Base-by-base conservation (phyloP, 805 yeast genomes). In the Schwanniomyces sp. region DNA sequence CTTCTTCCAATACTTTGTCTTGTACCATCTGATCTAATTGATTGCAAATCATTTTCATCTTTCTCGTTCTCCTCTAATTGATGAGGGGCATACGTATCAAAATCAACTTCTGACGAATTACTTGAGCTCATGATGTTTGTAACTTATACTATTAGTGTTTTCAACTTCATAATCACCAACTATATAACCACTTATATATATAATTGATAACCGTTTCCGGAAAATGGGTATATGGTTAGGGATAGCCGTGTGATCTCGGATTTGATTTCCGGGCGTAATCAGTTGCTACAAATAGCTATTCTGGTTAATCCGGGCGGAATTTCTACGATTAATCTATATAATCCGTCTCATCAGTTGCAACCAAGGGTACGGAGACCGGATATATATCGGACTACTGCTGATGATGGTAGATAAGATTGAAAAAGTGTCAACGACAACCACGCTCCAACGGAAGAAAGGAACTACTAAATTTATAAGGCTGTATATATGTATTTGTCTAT, bases 41-140 rank as follows among this genome's bases (percentile, higher is more conserved):
- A 73, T 48, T 67, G 73, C 11, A 79, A 80, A 58, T 77, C 81
- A 32, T 32, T 32, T 32, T 5, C n/a, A 3, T 37, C 40, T 21
- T 37, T 7, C 3, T 37, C 27, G 18, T 29, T 29, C 3, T 18
- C 27, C 10, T 12, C 17, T 9, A 21, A 12, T 37, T 37, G 27
- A 14, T 3, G 27, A 18, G 40, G 27, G 10, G 27, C 8, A 16
- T 32, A 32, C 11, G 36, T 14, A 14, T 32, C 21, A 16, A 32
- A 32, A 14, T 32, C 36, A 32, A 32, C 21, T 32, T 32, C 36
- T 32, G 36, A 32, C 3, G 36, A 32, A 32, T 32, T 32, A 7
- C 7, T 16, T 7, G 36, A 32, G 14, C 36, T 32, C 36, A 32
- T 32, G 34, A 7, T 32, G 12, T 32, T 16, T 16, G 11, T 32